phyloP scores from a whole-genome alignment of 768 basidiomycete genomes.

The Peribolospora kevripleyi region DNA sequence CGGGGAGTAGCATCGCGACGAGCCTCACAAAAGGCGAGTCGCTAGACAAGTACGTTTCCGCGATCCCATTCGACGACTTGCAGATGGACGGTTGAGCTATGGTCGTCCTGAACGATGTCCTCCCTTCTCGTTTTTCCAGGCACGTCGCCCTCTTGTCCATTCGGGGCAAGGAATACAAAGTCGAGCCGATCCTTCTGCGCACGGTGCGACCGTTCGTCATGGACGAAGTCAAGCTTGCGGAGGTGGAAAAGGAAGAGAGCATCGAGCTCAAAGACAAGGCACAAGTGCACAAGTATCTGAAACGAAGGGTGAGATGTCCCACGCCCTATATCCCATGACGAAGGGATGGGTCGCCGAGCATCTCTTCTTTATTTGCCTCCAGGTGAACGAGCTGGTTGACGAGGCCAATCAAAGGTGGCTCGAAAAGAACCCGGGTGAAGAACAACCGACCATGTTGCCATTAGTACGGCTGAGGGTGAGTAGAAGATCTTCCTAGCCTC shows the following conservation, averaged over 20 bases:
- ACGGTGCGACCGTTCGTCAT: conserved; percentile 88
- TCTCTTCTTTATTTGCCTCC: not conserved
- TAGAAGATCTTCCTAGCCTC: not conserved
- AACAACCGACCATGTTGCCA: conserved; percentile 45
- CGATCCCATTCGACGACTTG: not conserved
- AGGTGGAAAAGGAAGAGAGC: conserved; percentile 49
- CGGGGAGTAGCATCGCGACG: conserved; percentile 84
- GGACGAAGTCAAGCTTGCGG: conserved; percentile 49
- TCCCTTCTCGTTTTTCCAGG: conserved; percentile 24
- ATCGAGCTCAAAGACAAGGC: conserved; percentile 59
- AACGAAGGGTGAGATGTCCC: conserved; percentile 30
- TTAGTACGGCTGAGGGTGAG: conserved; percentile 57
- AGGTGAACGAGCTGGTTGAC: conserved; percentile 59
- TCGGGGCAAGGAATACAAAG: conserved; percentile 61
- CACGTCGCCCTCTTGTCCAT: conserved; percentile 76
- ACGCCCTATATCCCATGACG: conserved; percentile 1
- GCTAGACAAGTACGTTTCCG: conserved; percentile 45
- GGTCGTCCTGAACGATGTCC: not conserved
- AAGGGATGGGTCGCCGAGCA: not conserved
- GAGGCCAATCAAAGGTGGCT: conserved; percentile 57
- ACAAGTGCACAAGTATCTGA: conserved; percentile 57
- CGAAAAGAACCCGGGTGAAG: conserved; percentile 37
- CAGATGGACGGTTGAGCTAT: not conserved
- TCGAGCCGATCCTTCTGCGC: conserved; percentile 63
- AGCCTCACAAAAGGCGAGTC: conserved; percentile 83